Conservation (phyloP, 78 protist species). For the Dictyostelium firmibasis region DNA sequence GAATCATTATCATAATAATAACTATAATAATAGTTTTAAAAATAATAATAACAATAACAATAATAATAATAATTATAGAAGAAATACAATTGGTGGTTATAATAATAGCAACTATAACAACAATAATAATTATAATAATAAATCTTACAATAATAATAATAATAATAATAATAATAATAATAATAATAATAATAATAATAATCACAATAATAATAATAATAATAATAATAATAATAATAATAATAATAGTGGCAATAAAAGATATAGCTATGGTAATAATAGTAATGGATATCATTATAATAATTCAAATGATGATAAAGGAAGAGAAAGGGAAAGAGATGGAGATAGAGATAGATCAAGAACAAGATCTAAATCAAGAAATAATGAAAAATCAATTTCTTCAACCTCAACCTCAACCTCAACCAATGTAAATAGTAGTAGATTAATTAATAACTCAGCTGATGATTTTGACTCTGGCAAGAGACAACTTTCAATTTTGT, state of each 20-base stretch:
- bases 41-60: neutral
- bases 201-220: neutral
- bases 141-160: neutral
- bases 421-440: neutral
- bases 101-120: neutral
- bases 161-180: neutral
- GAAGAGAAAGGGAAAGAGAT: neutral
- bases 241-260: neutral
- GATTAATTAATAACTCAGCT: neutral
- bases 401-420: no score
- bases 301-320: neutral
- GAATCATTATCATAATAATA: neutral
- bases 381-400: neutral
- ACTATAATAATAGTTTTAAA: neutral
- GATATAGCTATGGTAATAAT: neutral
- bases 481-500: neutral
- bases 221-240: neutral
- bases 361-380: constrained; percentile 40
- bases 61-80: neutral
- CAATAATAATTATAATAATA: neutral
- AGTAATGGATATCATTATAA: neutral
- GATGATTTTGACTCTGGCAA: neutral
- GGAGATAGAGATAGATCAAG: neutral
- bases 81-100: neutral
- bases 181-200: neutral